Percentiles rank a stretch among this genome's conserved stretches.
phyloP scores from a whole-genome alignment of 2,329 filamentous ascomycete species.

The Sphaerulina musiva region DNA sequence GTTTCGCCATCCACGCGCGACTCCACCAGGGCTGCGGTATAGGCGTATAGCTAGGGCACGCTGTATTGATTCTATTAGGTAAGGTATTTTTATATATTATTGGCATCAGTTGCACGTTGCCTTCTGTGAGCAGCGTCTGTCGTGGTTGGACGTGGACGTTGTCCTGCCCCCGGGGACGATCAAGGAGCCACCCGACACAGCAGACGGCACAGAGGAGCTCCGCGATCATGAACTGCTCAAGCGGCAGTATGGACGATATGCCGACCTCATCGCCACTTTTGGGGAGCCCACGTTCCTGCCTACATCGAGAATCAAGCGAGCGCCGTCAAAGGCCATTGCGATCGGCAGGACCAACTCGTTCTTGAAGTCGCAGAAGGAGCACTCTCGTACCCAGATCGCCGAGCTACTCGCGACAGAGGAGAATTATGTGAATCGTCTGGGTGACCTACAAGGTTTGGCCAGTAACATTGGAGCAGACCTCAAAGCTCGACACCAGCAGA shows the following conservation, averaged over 20 bases:
- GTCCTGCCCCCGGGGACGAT: slow-evolving; percentile 75
- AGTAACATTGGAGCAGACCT: slow-evolving; percentile 75
- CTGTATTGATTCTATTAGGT: too few relatives aligned
- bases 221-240: slow-evolving; percentile 39
- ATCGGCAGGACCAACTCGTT: slow-evolving; percentile 73
- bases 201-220: slow-evolving; percentile 23
- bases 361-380: slow-evolving; percentile 72
- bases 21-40: too few relatives aligned
- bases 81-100: too few relatives aligned
- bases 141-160: slow-evolving; percentile 81
- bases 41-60: too few relatives aligned
- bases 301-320: slow-evolving; percentile 74
- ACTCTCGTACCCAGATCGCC: slow-evolving; percentile 77
- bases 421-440: slow-evolving; percentile 63
- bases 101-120: slow-evolving; percentile 37
- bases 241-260: slow-evolving; percentile 71
- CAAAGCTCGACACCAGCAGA: slow-evolving; percentile 42
- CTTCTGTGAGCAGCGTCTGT: slow-evolving; percentile 72
- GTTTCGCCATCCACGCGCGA: too few relatives aligned
- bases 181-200: slow-evolving; percentile 25
- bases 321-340: slow-evolving; percentile 77
- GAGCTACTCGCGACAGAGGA: slow-evolving; percentile 92
- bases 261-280: slow-evolving; percentile 67
- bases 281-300: slow-evolving; percentile 82
- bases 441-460: slow-evolving; percentile 78